These are phyloP conservation scores for Globisporangium nodosum DNA, from an alignment of 352 stramenopile genomes.

Conservation along the genomic window DNA sequence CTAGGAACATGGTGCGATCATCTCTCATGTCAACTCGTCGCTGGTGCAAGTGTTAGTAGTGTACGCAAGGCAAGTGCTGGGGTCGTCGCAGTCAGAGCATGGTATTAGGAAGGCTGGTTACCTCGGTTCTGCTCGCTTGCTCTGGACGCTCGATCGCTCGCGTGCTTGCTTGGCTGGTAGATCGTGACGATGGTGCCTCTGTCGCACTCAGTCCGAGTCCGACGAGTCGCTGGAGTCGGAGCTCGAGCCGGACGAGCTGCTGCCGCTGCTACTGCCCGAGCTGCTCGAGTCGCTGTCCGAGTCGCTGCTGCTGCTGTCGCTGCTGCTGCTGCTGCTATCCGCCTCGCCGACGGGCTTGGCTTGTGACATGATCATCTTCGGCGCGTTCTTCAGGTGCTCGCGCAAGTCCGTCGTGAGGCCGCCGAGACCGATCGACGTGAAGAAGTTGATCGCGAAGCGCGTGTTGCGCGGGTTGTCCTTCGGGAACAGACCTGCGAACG, in stretches of 20 bases:
- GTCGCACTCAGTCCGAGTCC: conserved; percentile 25
- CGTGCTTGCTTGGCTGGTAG: not conserved
- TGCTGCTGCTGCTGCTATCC: conserved; percentile 24
- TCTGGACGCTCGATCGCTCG: not conserved
- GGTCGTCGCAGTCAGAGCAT: too few relatives aligned
- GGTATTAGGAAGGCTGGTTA: too few relatives aligned
- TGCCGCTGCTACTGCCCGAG: conserved; percentile 24
- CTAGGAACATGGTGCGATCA: too few relatives aligned
- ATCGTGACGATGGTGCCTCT: not conserved
- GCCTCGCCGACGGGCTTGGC: conserved; percentile 20
- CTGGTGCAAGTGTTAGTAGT: too few relatives aligned
- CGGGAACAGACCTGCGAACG: conserved; percentile 95
- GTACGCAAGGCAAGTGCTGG: too few relatives aligned
- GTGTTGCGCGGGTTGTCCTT: conserved; percentile 97
- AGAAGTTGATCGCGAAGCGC: conserved; percentile 99
- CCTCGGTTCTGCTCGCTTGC: not conserved
- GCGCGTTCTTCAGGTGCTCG: conserved; percentile 95
- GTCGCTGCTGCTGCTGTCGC: conserved; percentile 25
- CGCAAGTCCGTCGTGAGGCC: conserved; percentile 96
- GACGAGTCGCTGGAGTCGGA: conserved; percentile 19
- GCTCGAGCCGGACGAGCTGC: conserved; percentile 31
- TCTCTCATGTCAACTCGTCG: too few relatives aligned
- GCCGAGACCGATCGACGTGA: conserved; percentile 98
- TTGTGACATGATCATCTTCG: conserved; percentile 91
- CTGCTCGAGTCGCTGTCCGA: conserved; percentile 32